Evolutionary conservation across 2,329 filamentous ascomycete genomes (phyloP).

Genomic region (Raffaelea albimanens): DNA sequence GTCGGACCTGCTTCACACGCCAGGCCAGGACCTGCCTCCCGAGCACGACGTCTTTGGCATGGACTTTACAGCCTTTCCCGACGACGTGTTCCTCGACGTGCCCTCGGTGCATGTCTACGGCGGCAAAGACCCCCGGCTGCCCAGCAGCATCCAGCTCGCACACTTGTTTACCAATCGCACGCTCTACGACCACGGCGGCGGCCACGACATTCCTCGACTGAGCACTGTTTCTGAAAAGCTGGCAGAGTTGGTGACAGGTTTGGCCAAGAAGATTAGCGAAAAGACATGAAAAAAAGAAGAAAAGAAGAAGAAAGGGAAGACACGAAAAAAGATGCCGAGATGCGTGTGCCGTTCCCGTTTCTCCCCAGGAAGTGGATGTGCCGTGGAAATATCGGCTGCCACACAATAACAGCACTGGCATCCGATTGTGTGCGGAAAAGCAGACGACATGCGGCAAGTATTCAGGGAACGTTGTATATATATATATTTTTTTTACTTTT

Average conservation of each 20-base stretch:
- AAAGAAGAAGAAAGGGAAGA: too few relatives aligned
- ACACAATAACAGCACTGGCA: too few relatives aligned
- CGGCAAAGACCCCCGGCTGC: conserved; percentile 25
- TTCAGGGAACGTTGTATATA: not conserved
- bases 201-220: conserved; percentile 28
- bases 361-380: too few relatives aligned
- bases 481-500: not conserved
- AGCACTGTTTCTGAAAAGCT: conserved; percentile 22
- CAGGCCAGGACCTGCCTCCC: conserved; percentile 16
- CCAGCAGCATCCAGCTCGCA: conserved; percentile 25
- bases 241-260: conserved; percentile 19
- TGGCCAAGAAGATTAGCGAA: not conserved
- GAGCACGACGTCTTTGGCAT: conserved; percentile 23
- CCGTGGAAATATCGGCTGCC: too few relatives aligned
- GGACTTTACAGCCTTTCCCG: conserved; percentile 22
- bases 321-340: too few relatives aligned
- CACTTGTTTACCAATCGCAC: conserved; percentile 21
- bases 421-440: too few relatives aligned
- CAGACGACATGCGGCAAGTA: too few relatives aligned
- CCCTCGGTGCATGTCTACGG: conserved; percentile 27
- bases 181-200: conserved; percentile 26
- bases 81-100: conserved; percentile 20
- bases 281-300: not conserved
- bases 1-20: conserved; percentile 21
- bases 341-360: too few relatives aligned